These are phyloP conservation scores for Fusarium zealandicum DNA, from an alignment of 2,329 filamentous ascomycete genomes.

Conservation along the genomic window DNA sequence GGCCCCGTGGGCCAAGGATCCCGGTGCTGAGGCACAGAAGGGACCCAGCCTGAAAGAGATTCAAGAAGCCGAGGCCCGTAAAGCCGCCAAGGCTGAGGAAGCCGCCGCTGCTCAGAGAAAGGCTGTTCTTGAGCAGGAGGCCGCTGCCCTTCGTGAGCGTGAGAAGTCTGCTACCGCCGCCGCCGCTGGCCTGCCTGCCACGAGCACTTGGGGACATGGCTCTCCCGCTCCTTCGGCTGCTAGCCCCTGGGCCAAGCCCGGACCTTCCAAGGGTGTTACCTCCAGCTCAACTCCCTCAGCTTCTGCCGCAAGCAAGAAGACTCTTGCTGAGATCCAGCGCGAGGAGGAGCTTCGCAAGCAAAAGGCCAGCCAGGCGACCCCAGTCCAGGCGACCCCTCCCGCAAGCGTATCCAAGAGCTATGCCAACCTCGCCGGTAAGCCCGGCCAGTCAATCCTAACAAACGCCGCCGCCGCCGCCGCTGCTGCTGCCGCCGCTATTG, in stretches of 20 bases:
- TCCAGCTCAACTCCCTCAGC: slow-evolving; percentile 34
- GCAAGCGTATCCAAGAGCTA: slow-evolving; percentile 80
- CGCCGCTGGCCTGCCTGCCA: slow-evolving; percentile 75
- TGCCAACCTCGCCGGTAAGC: slow-evolving; percentile 90
- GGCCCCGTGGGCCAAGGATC: slow-evolving; percentile 94
- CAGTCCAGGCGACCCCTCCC: slow-evolving; percentile 57
- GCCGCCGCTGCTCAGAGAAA: slow-evolving; percentile 78
- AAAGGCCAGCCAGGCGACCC: slow-evolving; percentile 63
- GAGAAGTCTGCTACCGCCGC: slow-evolving; percentile 63
- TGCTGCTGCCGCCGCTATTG: slow-evolving; percentile 48
- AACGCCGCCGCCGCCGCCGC: slow-evolving; percentile 52
- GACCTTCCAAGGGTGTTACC: slow-evolving; percentile 51
- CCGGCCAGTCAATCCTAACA: slow-evolving; percentile 48
- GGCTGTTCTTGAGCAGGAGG: slow-evolving; percentile 80
- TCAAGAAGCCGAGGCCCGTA: slow-evolving; percentile 92
- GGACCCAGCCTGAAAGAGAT: slow-evolving; percentile 96
- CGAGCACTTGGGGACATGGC: slow-evolving; percentile 86
- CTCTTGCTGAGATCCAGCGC: slow-evolving; percentile 92
- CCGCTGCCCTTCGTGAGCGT: slow-evolving; percentile 64
- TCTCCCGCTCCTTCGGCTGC: slow-evolving; percentile 72
- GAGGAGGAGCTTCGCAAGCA: slow-evolving; percentile 87
- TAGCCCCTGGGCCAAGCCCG: slow-evolving; percentile 73
- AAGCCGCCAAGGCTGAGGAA: slow-evolving; percentile 89
- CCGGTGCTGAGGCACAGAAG: slow-evolving; percentile 72
- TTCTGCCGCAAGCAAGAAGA: slow-evolving; percentile 73